Conservation (phyloP, 805 yeast genomes). For the Schwanniomyces pseudopolymorphus region DNA sequence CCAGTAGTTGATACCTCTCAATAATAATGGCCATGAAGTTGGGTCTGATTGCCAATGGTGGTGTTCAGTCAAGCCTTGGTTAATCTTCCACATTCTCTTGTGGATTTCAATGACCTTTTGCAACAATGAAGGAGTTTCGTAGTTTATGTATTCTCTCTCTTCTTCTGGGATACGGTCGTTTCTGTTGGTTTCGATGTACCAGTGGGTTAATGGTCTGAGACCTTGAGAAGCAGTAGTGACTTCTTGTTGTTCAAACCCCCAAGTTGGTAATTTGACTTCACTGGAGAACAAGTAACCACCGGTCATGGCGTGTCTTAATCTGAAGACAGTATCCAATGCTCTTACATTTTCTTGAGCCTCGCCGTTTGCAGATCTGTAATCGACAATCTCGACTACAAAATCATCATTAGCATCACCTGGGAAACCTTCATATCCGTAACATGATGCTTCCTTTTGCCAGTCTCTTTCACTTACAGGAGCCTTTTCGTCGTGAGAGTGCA, state of each 20-base stretch:
- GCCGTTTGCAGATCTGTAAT: conserved; percentile 47
- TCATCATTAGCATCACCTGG: conserved; percentile 85
- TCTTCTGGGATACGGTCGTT: conserved; percentile 44
- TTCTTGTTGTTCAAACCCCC: conserved; percentile 86
- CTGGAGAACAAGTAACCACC: conserved; percentile 79
- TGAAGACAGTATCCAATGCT: conserved; percentile 69
- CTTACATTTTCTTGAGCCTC: conserved; percentile 55
- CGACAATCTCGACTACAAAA: conserved; percentile 71
- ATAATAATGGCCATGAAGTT: conserved; percentile 68
- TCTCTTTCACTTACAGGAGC: conserved; percentile 75
- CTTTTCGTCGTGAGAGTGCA: conserved; percentile 82
- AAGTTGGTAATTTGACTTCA: conserved; percentile 70
- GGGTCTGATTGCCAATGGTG: conserved; percentile 76
- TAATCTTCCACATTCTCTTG: conserved; percentile 73
- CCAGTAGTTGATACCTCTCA: conserved; percentile 86
- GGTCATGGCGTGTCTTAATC: conserved; percentile 76
- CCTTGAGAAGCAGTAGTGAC: conserved; percentile 79
- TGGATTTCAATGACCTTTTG: conserved; percentile 67
- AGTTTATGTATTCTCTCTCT: conserved; percentile 35
- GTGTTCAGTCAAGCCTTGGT: conserved; percentile 64
- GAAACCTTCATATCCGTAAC: conserved; percentile 76
- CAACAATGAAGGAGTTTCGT: conserved; percentile 53
- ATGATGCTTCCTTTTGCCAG: conserved; percentile 81
- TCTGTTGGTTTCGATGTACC: conserved; percentile 74
- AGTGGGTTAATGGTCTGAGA: conserved; percentile 54